phyloP scores from a whole-genome alignment of 2,329 filamentous ascomycete species.

The Exophiala sp. region DNA sequence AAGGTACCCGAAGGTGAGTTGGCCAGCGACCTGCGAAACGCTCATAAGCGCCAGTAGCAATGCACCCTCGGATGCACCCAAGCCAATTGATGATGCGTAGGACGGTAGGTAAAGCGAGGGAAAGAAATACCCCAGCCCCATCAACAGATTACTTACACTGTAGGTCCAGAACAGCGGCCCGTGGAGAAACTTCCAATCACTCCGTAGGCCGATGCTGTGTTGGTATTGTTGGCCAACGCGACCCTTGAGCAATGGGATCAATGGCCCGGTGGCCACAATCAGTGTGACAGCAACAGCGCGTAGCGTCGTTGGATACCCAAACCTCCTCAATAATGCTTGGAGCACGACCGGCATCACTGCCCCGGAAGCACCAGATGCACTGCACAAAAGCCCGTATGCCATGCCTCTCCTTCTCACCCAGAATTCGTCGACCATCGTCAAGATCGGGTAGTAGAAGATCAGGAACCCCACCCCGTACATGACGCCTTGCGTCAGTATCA shows the following conservation, averaged over 20 bases:
- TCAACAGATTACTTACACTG: conserved; percentile 40
- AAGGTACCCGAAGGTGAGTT: conserved; percentile 31
- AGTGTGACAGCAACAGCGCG: conserved; percentile 40
- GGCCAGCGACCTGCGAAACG: conserved; percentile 21
- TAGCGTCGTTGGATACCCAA: conserved; percentile 41
- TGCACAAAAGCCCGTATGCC: conserved; percentile 26
- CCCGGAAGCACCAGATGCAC: conserved; percentile 41
- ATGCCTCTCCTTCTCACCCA: conserved; percentile 37
- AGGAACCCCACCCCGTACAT: conserved; percentile 39
- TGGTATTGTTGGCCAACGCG: conserved; percentile 34
- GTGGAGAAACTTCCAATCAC: conserved; percentile 35
- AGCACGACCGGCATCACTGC: conserved; percentile 43
- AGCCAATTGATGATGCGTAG: conserved; percentile 30
- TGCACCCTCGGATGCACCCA: conserved; percentile 16
- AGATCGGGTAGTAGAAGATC: conserved; percentile 36
- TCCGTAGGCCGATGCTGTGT: conserved; percentile 31
- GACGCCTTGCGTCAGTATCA: conserved; percentile 40
- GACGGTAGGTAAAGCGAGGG: conserved; percentile 38
- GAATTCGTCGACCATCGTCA: conserved; percentile 40
- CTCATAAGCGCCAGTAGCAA: conserved; percentile 25
- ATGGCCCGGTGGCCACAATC: conserved; percentile 35
- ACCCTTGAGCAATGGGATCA: conserved; percentile 38
- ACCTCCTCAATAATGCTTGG: conserved; percentile 39
- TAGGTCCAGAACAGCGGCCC: conserved; percentile 42
- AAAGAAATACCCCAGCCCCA: conserved; percentile 37